Evolutionary conservation across 2,329 filamentous ascomycete species (phyloP).

Genomic region (Colletotrichum camelliae): DNA sequence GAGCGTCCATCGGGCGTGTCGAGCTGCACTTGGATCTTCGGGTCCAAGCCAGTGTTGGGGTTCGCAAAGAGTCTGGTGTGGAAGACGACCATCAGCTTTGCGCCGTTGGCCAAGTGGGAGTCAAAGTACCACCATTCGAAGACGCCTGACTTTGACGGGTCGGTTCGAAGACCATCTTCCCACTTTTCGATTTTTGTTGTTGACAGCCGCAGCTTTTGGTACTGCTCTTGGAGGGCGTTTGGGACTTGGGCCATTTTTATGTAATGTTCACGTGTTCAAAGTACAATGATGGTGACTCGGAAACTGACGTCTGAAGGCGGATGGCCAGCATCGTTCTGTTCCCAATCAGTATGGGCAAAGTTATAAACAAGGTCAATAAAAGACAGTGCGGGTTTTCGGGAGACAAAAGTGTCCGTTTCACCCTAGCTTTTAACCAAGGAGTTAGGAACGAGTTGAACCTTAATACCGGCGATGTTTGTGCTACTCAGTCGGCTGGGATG

Average conservation of each 20-base stretch:
- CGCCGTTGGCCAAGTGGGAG: not conserved
- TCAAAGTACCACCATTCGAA: not conserved
- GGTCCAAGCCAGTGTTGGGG: not conserved
- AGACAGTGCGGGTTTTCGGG: not conserved
- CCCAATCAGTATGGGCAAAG: not conserved
- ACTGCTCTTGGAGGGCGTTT: not conserved
- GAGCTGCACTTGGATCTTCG: not conserved
- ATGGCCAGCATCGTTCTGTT: not conserved
- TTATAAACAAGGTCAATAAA: not conserved
- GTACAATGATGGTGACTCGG: not conserved
- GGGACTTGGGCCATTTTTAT: not conserved
- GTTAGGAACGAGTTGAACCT: not conserved
- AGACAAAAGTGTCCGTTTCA: not conserved
- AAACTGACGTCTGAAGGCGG: not conserved
- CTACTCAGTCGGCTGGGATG: not conserved
- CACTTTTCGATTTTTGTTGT: not conserved
- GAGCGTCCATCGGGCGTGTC: not conserved
- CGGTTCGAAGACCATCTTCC: not conserved
- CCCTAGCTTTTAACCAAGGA: not conserved
- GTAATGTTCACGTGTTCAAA: not conserved
- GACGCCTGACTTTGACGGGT: not conserved
- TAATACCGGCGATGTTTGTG: not conserved
- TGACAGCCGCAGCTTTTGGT: not conserved
- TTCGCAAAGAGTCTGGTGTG: not conserved
- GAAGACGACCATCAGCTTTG: not conserved